A percentile compares a stretch with the other conserved stretches of the same genome.
phyloP scores from a whole-genome alignment of 2,329 filamentous ascomycete species.

The Fusarium compactum region DNA sequence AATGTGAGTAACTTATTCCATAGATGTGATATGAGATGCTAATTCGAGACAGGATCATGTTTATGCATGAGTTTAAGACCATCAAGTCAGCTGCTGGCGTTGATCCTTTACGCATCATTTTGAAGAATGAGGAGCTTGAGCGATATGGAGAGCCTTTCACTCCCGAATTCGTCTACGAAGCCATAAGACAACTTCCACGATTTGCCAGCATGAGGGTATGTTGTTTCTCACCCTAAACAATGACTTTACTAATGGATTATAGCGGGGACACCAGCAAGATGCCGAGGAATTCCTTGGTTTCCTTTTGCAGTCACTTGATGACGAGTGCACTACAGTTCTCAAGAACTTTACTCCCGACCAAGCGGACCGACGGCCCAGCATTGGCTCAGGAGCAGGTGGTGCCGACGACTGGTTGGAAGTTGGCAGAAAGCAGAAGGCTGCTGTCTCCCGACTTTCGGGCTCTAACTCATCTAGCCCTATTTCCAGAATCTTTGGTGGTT shows the following conservation, averaged over 20 bases:
- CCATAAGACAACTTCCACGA: conserved; percentile 85
- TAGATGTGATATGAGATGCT: background rate
- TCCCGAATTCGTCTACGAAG: conserved; percentile 95
- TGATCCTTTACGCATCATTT: conserved; percentile 77
- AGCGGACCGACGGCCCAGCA: conserved; percentile 47
- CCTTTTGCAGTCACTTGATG: conserved; percentile 89
- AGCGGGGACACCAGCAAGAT: conserved; percentile 97
- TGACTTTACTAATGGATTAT: conserved; percentile 33
- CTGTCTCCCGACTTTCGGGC: conserved; percentile 88
- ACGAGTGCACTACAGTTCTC: conserved; percentile 88
- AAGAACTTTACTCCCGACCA: conserved; percentile 48
- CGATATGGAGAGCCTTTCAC: conserved; percentile 92
- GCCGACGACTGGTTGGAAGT: conserved; percentile 86
- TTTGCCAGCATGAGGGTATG: conserved; percentile 92
- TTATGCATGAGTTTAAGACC: conserved; percentile 90
- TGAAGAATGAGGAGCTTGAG: conserved; percentile 88
- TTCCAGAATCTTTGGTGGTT: conserved; percentile 93
- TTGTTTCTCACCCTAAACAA: conserved; percentile 20
- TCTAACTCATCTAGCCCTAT: conserved; percentile 82
- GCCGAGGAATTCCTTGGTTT: conserved; percentile 97
- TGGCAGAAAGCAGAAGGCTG: conserved; percentile 88
- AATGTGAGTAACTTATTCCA: conserved; percentile 72
- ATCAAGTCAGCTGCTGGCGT: conserved; percentile 82
- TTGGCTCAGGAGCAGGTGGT: conserved; percentile 48
- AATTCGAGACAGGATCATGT: conserved; percentile 78